These are phyloP conservation scores for Viola odorata DNA, from an alignment of 345 rosid species.

Conservation along the genomic window DNA sequence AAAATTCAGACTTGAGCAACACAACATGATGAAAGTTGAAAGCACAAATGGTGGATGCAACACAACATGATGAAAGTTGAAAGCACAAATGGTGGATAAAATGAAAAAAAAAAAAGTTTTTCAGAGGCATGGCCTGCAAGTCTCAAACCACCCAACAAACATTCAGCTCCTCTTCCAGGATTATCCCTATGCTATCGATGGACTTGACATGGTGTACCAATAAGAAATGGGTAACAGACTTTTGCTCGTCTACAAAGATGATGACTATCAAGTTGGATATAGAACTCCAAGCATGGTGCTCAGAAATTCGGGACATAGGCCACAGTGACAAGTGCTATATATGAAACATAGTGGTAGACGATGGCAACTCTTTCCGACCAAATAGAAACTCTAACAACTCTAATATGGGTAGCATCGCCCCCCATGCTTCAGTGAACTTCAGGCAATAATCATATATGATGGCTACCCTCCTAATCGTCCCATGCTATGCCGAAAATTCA, in stretches of 20 bases:
- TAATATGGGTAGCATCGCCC: constrained; percentile 60
- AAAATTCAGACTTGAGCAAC: too few relatives aligned
- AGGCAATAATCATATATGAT: constrained; percentile 55
- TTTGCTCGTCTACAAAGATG: constrained; percentile 47
- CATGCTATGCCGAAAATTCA: constrained; percentile 31
- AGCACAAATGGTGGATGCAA: too few relatives aligned
- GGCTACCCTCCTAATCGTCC: constrained; percentile 56
- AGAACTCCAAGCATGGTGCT: constrained; percentile 68
- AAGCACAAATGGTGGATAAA: too few relatives aligned
- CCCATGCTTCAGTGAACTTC: constrained; percentile 51
- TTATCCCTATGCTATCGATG: constrained; percentile 60
- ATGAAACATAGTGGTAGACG: constrained; percentile 46
- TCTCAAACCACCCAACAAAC: constrained; percentile 32
- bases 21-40: too few relatives aligned
- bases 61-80: too few relatives aligned
- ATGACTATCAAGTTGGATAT: constrained; percentile 35
- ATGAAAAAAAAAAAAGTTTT: constrained; percentile 14
- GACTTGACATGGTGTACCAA: constrained; percentile 53
- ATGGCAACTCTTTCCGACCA: constrained; percentile 32
- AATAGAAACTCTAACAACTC: constrained; percentile 39
- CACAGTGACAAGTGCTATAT: constrained; percentile 46
- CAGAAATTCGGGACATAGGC: constrained; percentile 45
- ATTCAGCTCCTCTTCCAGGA: constrained; percentile 43
- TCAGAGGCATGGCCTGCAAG: constrained; percentile 44
- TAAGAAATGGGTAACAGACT: constrained; percentile 45